phyloP scores from a whole-genome alignment of 179 eudicot species.

The Corrigiola litoralis region DNA sequence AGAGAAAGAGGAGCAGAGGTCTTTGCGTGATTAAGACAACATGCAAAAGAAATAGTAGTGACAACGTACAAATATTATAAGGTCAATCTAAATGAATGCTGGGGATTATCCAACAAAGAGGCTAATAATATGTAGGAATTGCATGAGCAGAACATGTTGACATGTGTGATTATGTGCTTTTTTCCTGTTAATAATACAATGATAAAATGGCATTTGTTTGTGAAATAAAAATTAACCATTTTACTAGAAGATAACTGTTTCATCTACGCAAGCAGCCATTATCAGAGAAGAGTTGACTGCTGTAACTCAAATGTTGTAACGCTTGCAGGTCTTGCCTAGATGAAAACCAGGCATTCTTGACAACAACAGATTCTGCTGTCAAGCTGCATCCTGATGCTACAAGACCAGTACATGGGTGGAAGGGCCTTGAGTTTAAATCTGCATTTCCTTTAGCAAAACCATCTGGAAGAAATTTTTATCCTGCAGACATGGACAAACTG shows the following conservation, averaged over 20 bases:
- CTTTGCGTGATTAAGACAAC: no score
- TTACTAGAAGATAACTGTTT: neutral
- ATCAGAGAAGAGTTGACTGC: conserved; percentile 2
- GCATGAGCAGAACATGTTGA: no score
- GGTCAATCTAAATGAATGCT: no score
- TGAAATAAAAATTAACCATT: neutral
- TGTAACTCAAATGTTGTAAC: conserved; percentile 1
- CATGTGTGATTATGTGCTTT: no score
- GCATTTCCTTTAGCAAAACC: conserved; percentile 79
- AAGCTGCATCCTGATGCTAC: conserved; percentile 64
- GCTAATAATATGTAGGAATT: no score
- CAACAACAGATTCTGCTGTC: conserved; percentile 84
- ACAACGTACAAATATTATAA: no score
- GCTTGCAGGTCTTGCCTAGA: conserved; percentile 82
- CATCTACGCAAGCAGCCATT: neutral
- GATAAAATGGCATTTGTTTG: neutral
- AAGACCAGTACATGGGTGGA: conserved; percentile 69
- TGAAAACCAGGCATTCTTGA: conserved; percentile 71
- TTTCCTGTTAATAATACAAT: no score
- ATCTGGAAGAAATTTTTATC: conserved; percentile 85
- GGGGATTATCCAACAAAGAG: no score
- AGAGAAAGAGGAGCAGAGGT: no score
- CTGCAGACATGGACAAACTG: conserved; percentile 91
- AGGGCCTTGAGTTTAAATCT: conserved; percentile 73
- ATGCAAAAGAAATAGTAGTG: no score